phyloP scores from a whole-genome alignment of 2,329 filamentous ascomycete species.

The Septoria linicola region DNA sequence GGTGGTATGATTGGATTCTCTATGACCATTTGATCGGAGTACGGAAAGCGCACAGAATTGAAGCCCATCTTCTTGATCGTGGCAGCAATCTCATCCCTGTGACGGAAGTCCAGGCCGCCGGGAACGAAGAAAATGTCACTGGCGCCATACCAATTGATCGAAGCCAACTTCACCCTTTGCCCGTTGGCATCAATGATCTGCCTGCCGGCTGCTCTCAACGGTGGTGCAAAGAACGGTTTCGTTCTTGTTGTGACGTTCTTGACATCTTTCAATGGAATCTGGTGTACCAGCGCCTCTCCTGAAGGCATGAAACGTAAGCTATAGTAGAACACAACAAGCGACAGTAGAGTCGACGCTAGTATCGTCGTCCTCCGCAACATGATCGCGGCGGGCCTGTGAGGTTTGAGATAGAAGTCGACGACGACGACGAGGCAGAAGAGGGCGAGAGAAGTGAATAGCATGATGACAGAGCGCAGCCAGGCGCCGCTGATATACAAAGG shows the following conservation, averaged over 20 bases:
- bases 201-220: constrained; percentile 60
- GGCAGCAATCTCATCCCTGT: constrained; percentile 60
- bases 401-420: constrained; percentile 18
- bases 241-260: constrained; percentile 19
- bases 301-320: constrained; percentile 30
- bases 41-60: constrained; percentile 68
- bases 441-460: constrained; percentile 15
- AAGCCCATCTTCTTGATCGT: constrained; percentile 64
- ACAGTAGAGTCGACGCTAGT: constrained; percentile 19
- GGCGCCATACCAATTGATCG: constrained; percentile 70
- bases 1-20: constrained; percentile 57
- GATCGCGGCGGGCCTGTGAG: constrained; percentile 19
- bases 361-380: constrained; percentile 23
- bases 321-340: constrained; percentile 24
- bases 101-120: constrained; percentile 62
- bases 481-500: constrained; percentile 7
- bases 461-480: constrained; percentile 10
- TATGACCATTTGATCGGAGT: constrained; percentile 67
- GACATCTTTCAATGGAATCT: constrained; percentile 12
- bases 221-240: constrained; percentile 49
- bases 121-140: constrained; percentile 66
- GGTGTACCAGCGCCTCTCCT: constrained; percentile 24
- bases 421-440: constrained; percentile 14
- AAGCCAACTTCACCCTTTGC: constrained; percentile 61
- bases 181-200: constrained; percentile 60